Evolutionary conservation across 2,329 filamentous ascomycete genomes (phyloP), one percentile per base, ranked within the genome.

Genomic region (Eurotiales sp.): DNA sequence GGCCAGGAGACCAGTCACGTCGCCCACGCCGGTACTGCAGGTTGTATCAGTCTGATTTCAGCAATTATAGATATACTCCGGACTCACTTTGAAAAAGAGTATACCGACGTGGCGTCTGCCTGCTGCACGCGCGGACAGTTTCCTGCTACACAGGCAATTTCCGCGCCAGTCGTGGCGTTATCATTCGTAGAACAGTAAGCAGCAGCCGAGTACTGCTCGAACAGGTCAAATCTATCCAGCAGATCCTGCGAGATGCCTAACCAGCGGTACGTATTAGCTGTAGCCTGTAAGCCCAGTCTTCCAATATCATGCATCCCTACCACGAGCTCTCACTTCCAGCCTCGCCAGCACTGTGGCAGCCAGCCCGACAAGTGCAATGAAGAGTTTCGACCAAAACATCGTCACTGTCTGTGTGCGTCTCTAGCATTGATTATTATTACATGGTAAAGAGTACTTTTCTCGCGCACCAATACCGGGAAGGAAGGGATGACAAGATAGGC

Each of bases 191-290:
- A 58, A 59, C 78, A 81, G 61, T 81, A 81, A 17, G 77, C 68
- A 3, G 78, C 78, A 2, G 77, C 77, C 2, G 77, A 70, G 59
- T 77, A 81, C 53, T 81, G 72, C 36, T 74, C 72, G 60, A 75
- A 78, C 55, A 79, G 65, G 2, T 66, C 63, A 7, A 80, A 64
- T 37, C 74, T 63, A 14, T 65, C 59, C 32, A 78, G 62, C 8
- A 74, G 55, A 17, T 61, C 61, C n/a, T 65, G 45, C 0, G 72
- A 71, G 27, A 79, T 68, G 41, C 62, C 70, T 72, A 36, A 5
- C 8, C 10, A 43, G 14, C 21, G 15, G 15, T 32, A 5, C n/a
- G n/a, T n/a, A 46, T 6, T n/a, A 17, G 12, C 15, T 11, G 10
- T 19, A 36, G 8, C 11, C 19, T 29, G 11, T 14, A 37, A 21